Evolutionary conservation across 2,329 filamentous ascomycete species (phyloP), one percentile per base, ranked within the genome.

Genomic region (Emmonsiellopsis sp.): DNA sequence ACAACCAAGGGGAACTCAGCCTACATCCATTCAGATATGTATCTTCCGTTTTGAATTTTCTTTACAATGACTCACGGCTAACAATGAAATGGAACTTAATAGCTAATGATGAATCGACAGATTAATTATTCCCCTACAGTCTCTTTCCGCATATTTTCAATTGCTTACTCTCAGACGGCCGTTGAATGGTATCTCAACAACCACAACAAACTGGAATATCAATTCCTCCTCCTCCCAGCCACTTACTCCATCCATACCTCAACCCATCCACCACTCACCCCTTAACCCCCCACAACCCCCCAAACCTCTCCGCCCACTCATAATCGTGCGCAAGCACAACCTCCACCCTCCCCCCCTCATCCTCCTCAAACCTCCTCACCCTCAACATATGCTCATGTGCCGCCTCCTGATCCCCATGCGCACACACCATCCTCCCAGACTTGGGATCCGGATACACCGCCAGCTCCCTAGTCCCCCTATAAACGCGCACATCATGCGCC

Each of bases 281-380:
- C 21, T 27, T 27, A 27, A 27, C 21, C 21, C 21, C 21, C 21
- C 21, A 27, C 21, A 27, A 1, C 21, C 2, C 10, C 42, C 49
- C 45, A 42, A 47, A 34, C 37, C 13, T 21, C 14, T 54, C 33
- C 34, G 47, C 33, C 53, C 48, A 54, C 34, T 31, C 48, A 27
- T 34, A 27, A 49, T 54, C 53, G 36, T 51, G 53, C 13, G 53
- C 43, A 31, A 52, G 44, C 42, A 52, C 36, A 46, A 55, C 36
- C 36, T 52, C 53, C 14, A 55, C 53, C 36, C 21, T 33, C 5
- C 46, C 27, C 31, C 42, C 46, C 13, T 49, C 49, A 21, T 33
- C 50, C 4, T 45, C 44, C 21, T 31, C 45, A 17, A 52, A 45
- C 43, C 44, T 34, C 27, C 49, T 49, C 8, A 52, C 49, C 11